These are phyloP conservation scores for Trichoderma parareesei DNA, from an alignment of 495 filamentous ascomycete species.

Conservation along the genomic window DNA sequence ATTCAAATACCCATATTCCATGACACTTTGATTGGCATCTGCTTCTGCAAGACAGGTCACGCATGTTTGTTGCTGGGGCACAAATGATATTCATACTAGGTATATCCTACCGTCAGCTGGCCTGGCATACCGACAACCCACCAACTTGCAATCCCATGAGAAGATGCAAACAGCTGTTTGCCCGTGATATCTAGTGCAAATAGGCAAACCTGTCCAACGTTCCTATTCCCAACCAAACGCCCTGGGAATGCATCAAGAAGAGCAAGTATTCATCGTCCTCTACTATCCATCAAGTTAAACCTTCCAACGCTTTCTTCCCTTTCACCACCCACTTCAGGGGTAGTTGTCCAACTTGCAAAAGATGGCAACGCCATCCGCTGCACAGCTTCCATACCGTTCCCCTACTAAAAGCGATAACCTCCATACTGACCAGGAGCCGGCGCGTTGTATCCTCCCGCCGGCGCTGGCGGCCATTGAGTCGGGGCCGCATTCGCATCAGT, in stretches of 20 bases:
- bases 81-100: no score
- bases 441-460: not conserved
- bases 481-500: slow-evolving; percentile 19
- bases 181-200: slow-evolving; percentile 1
- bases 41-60: no score
- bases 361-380: slow-evolving; percentile 61
- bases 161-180: slow-evolving; percentile 1
- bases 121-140: not conserved
- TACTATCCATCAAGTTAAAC: not conserved
- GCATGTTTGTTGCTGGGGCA: no score
- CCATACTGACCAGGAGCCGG: slow-evolving; percentile 9
- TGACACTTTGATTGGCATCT: no score
- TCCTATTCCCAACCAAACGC: slow-evolving; percentile 4
- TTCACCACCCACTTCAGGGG: not conserved
- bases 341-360: slow-evolving; percentile 36
- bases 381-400: slow-evolving; percentile 43
- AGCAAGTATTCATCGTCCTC: not conserved
- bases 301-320: not conserved
- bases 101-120: not conserved
- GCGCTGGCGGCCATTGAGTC: slow-evolving; percentile 11
- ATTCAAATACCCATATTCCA: no score
- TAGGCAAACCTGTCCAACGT: slow-evolving; percentile 7
- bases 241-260: slow-evolving; percentile 6
- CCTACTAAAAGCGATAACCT: slow-evolving; percentile 30
- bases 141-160: not conserved